Evolutionary conservation across 129 eudicot species (phyloP), one percentile per base, ranked within the genome.

Genomic region (Flaveria brownii): DNA sequence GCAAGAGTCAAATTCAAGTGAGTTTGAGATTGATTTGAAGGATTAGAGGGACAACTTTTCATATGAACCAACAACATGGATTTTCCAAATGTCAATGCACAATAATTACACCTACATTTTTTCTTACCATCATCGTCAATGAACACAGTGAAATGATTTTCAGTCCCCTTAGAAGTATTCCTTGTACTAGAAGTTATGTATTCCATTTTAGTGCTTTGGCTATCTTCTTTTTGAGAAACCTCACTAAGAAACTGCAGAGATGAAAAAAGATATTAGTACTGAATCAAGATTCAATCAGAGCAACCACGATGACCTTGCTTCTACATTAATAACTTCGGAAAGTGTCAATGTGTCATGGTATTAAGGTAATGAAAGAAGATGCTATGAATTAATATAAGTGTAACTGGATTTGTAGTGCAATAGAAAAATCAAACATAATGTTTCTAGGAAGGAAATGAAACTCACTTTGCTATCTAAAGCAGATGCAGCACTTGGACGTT

Each of bases 1-100:
- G 33, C 33, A 28, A 28, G 33, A 28, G 33, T 28, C 52, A 12
- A 47, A 47, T 2, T 47, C 52, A 12, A 43, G 0, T 47, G 16
- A 47, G 52, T 3, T 47, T 11, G n/a, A 47, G 52, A 47, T 47
- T 1, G 16, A 47, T 13, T 11, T 15, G 16, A 47, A 47, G 52
- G 52, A 47, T 47, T 47, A 42, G 67, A 39, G 23, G n/a, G n/a
- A 20, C 54, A 41, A 41, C 26, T 68, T 36, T 68, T 67, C 72
- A 68, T 41, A 43, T 68, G 54, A 42, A n/a, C n/a, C 54, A 20
- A 16, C 72, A 68, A n/a, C 16, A 17, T 68, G 5, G 15, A 36
- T 36, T 41, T 39, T 23, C 72, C 72, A 39, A 9, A 2, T 9
- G 50, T 17, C 1, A 33, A 68, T 33, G 25, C 54, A 39, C 28